Evolutionary conservation across 768 basidiomycete species (phyloP).

Genomic region (Termitomyces sp.): DNA sequence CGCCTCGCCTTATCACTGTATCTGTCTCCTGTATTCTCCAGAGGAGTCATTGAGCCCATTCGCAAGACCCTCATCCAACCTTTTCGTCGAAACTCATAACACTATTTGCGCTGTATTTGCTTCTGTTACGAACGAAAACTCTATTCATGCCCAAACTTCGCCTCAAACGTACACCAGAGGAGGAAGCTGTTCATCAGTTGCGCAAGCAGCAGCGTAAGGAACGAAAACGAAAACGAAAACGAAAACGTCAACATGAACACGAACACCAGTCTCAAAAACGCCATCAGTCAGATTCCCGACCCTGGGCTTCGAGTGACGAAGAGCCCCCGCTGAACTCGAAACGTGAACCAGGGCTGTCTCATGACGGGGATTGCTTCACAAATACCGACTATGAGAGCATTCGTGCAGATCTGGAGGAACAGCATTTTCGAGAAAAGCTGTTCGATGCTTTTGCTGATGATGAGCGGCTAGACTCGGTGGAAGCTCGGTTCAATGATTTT

Average conservation of each 20-base stretch:
- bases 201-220: constrained; percentile 35
- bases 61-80: constrained; percentile 27
- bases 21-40: constrained; percentile 66
- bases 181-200: constrained; percentile 40
- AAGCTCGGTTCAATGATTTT: constrained; percentile 61
- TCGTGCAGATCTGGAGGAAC: constrained; percentile 54
- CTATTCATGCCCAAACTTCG: constrained; percentile 45
- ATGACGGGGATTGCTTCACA: constrained; percentile 12
- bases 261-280: constrained; percentile 14
- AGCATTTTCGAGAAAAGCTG: constrained; percentile 66
- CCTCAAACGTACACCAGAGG: constrained; percentile 59
- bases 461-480: constrained; percentile 56
- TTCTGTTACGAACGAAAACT: constrained; percentile 8
- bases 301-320: constrained; percentile 49
- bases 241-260: constrained; percentile 20
- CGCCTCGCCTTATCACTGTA: constrained; percentile 71
- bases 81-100: constrained; percentile 23
- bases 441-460: constrained; percentile 70
- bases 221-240: constrained; percentile 20
- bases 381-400: constrained; percentile 41
- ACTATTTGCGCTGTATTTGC: constrained; percentile 8
- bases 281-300: constrained; percentile 15
- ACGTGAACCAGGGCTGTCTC: constrained; percentile 15
- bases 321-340: constrained; percentile 15
- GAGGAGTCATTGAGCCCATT: constrained; percentile 59